Evolutionary conservation across 1,284 basidiomycete genomes (phyloP), one percentile per base, ranked within the genome.

Genomic region (Leccinum pachyderme): DNA sequence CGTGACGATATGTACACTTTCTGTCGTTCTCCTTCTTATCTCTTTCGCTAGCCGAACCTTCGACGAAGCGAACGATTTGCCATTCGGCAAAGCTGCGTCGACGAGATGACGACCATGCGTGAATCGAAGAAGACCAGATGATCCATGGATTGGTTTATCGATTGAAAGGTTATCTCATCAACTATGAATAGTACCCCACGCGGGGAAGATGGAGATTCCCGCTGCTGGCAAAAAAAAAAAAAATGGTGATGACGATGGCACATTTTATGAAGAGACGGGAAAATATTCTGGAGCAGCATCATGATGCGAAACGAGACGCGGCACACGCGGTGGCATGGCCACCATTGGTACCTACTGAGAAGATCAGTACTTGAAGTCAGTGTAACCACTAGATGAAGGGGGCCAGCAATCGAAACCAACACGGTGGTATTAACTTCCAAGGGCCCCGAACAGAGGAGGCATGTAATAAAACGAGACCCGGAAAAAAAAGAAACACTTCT

Each of bases 81-180:
- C n/a, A 47, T 29, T 28, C 27, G 46, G 24, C 48, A 24, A 44
- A 43, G 27, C 35, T 43, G 32, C 47, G 33, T 57, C 41, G 47
- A 53, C 27, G 51, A 28, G 27, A 31, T 15, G 11, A 39, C 37
- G 39, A 37, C 41, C 24, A 28, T 24, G 39, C 45, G 56, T 39
- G 22, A 7, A 37, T 35, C 31, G 35, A 46, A 49, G 18, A 41
- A 55, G 33, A 51, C 39, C 13, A 25, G 47, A 39, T 53, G 32
- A 50, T 49, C 44, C 18, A 31, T 47, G 39, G 37, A 24, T 43
- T 47, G 52, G 43, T 54, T 52, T 57, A 63, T 69, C 67, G 58
- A 59, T 61, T 32, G 39, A 27, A 63, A 63, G 54, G 51, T 35
- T 56, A 57, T 53, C 64, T 59, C 56, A 58, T 64, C 64, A 41